Evolutionary conservation across 495 filamentous ascomycete species (phyloP).

Genomic region (Penicillium pancosmium): DNA sequence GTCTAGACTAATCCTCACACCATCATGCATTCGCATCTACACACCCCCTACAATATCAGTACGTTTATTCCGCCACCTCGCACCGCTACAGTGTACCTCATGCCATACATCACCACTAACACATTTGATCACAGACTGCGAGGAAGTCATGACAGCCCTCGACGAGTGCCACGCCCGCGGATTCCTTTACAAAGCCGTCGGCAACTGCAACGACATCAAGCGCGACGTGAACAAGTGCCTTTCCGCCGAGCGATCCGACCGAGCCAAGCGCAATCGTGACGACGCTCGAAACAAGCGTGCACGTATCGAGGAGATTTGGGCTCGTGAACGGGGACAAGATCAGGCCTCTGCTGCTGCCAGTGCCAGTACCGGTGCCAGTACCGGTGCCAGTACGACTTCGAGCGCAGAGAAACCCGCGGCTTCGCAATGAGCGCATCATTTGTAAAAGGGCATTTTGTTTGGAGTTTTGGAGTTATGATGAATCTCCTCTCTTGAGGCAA

Average conservation of each 20-base stretch:
- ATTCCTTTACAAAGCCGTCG: constrained; percentile 84
- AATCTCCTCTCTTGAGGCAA: constrained; percentile 21
- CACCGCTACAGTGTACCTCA: background rate
- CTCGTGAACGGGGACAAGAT: constrained; percentile 54
- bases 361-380: background rate
- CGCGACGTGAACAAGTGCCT: constrained; percentile 80
- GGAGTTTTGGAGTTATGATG: background rate
- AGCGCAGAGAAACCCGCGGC: constrained; percentile 1
- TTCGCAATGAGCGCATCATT: constrained; percentile 19
- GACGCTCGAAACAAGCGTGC: constrained; percentile 67
- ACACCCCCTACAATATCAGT: constrained; percentile 90
- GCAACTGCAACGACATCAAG: constrained; percentile 89
- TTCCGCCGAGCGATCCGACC: constrained; percentile 72
- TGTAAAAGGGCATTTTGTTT: background rate
- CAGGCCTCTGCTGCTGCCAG: constrained; percentile 8
- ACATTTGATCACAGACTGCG: constrained; percentile 66
- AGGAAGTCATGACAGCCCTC: constrained; percentile 87
- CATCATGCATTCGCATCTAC: constrained; percentile 92
- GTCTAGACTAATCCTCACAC: background rate
- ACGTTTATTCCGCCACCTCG: constrained; percentile 24
- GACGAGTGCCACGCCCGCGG: constrained; percentile 94
- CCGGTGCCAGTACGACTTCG: background rate
- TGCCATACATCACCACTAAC: background rate
- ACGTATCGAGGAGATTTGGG: constrained; percentile 73
- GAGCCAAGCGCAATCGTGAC: constrained; percentile 75